Evolutionary conservation across 345 rosid genomes (phyloP).

Genomic region (Eucalyptus polyanthemos): DNA sequence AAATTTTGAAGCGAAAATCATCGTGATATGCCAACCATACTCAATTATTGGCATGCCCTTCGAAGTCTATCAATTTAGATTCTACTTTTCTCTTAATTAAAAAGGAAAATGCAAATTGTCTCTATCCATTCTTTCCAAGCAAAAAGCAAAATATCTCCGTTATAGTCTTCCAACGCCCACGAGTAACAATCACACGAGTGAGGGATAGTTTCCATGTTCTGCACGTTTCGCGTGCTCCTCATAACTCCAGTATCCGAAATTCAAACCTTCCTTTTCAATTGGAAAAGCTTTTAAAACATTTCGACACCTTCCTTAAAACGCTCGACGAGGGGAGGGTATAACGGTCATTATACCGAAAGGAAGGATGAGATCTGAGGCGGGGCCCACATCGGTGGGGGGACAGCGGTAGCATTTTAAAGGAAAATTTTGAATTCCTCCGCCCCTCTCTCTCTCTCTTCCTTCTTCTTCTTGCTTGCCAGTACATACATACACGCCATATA

Average conservation of each 20-base stretch:
- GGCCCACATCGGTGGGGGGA: background rate
- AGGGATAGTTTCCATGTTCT: background rate
- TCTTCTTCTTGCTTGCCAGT: background rate
- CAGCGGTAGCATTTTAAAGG: background rate
- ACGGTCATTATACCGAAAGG: background rate
- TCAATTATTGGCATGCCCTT: background rate
- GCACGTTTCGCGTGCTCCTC: background rate
- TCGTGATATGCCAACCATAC: accelerated
- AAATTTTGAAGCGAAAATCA: background rate
- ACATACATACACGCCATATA: background rate
- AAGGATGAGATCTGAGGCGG: background rate
- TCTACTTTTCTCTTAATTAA: background rate
- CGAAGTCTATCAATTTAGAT: accelerated
- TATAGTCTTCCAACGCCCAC: background rate
- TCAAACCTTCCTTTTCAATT: background rate
- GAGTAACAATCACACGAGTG: background rate
- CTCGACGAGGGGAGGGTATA: background rate
- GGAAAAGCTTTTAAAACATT: background rate
- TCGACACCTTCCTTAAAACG: background rate
- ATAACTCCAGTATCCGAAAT: background rate
- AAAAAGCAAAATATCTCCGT: background rate
- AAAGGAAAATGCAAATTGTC: background rate
- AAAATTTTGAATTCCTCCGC: background rate
- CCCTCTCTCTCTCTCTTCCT: background rate
- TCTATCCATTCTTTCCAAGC: accelerated